phyloP scores from a whole-genome alignment of 1,139 yeast genomes.

The Kodamaea derodonti region DNA sequence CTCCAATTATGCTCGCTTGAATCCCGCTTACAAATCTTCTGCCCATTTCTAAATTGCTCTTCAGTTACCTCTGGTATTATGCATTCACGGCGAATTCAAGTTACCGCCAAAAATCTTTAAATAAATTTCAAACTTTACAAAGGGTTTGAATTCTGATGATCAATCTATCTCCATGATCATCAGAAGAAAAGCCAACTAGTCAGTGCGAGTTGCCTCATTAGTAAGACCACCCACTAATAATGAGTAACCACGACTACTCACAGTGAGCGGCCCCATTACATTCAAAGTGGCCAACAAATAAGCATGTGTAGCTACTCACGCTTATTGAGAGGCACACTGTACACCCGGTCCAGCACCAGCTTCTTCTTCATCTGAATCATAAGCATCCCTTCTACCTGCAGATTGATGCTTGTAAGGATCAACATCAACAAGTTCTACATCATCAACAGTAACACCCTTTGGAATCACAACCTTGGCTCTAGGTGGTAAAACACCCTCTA shows the following conservation, averaged over 20 bases:
- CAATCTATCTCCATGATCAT: too few species aligned
- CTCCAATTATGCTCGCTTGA: too few species aligned
- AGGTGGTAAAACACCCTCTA: slow-evolving; percentile 65
- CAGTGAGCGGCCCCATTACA: too few species aligned
- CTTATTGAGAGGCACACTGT: slow-evolving; percentile 86
- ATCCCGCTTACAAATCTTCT: too few species aligned
- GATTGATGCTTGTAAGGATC: slow-evolving; percentile 60
- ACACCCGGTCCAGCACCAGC: slow-evolving; percentile 67
- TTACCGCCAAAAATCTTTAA: neutral
- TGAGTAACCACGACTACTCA: too few species aligned
- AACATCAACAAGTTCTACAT: slow-evolving; percentile 66
- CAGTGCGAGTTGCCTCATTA: too few species aligned
- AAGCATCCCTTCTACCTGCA: slow-evolving; percentile 49
- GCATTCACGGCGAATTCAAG: neutral
- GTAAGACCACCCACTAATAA: too few species aligned
- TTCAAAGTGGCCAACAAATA: too few species aligned
- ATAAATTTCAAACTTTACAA: neutral
- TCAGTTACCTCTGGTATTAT: neutral
- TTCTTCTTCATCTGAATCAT: slow-evolving; percentile 65
- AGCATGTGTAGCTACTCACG: too few species aligned
- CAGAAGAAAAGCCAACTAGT: too few species aligned
- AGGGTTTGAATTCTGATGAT: too few species aligned
- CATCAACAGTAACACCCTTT: slow-evolving; percentile 69
- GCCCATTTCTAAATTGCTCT: slow-evolving; percentile 1
- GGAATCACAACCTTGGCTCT: slow-evolving; percentile 57